These are phyloP conservation scores for Wakefieldia striispora DNA, from an alignment of 768 basidiomycete genomes.

Conservation along the genomic window DNA sequence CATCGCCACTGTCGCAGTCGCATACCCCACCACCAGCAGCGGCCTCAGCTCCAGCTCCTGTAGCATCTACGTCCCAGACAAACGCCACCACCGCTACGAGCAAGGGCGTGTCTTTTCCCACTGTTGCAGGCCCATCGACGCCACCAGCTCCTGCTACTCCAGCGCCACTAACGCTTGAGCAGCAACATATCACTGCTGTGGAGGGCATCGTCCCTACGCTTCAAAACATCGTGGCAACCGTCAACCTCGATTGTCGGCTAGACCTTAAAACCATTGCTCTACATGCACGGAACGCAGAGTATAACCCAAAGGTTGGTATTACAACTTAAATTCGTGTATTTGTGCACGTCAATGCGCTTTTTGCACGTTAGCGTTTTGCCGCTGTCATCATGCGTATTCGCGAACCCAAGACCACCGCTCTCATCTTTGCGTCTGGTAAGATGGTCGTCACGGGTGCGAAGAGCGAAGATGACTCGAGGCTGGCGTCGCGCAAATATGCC, in stretches of 20 bases:
- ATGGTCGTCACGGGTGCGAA: conserved; percentile 99
- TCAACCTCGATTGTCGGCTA: conserved; percentile 94
- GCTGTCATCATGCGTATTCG: conserved; percentile 99
- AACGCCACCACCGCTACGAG: conserved; percentile 33
- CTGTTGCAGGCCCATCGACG: conserved; percentile 58
- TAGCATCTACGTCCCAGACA: conserved; percentile 17
- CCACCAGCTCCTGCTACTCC: conserved; percentile 61
- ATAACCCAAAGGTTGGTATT: conserved; percentile 97
- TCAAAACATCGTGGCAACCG: conserved; percentile 99
- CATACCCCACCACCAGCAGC: conserved; percentile 30
- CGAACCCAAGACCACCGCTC: conserved; percentile 98
- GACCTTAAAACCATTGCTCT: conserved; percentile 98
- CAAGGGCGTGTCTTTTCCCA: conserved; percentile 35
- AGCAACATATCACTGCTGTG: conserved; percentile 94
- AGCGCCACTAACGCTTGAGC: conserved; percentile 76
- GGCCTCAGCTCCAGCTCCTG: conserved; percentile 7
- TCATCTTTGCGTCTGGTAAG: conserved; percentile 99
- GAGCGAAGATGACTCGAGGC: conserved; percentile 94
- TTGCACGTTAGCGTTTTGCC: conserved; percentile 92
- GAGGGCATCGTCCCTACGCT: conserved; percentile 99
- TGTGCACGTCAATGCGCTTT: conserved; percentile 59
- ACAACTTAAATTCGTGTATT: conserved; percentile 31
- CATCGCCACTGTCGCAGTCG: conserved; percentile 54
- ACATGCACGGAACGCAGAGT: conserved; percentile 98
- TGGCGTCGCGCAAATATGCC: conserved; percentile 98